These are phyloP conservation scores for Paradendryphiella salina DNA, from an alignment of 2,329 filamentous ascomycete genomes.

Conservation along the genomic window DNA sequence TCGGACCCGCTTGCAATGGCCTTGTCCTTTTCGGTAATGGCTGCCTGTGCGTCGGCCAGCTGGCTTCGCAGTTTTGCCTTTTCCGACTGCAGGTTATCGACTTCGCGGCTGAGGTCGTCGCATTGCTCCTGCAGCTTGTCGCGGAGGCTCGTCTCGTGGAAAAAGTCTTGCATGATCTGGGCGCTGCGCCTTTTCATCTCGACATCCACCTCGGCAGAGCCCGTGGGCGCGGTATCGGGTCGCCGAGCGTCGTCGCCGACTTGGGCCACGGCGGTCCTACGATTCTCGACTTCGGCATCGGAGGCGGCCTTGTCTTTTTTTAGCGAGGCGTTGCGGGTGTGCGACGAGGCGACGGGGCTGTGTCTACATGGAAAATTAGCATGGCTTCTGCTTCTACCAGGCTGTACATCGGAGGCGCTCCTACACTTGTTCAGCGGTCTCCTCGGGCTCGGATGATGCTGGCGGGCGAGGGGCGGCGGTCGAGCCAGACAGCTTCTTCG, in stretches of 20 bases:
- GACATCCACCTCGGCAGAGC: conserved; percentile 35
- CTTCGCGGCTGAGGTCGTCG: conserved; percentile 39
- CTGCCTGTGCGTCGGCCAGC: conserved; percentile 37
- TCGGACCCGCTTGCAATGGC: conserved; percentile 27
- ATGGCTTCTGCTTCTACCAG: not conserved
- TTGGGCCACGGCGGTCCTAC: conserved; percentile 37
- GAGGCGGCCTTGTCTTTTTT: conserved; percentile 45
- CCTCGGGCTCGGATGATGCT: conserved; percentile 10
- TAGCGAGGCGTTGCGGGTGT: conserved; percentile 27
- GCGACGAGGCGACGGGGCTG: conserved; percentile 29
- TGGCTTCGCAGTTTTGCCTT: conserved; percentile 39
- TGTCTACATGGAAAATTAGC: conserved; percentile 15
- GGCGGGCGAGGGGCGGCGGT: conserved; percentile 19
- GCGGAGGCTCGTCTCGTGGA: conserved; percentile 45
- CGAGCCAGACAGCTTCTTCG: conserved; percentile 37
- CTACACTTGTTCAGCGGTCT: conserved; percentile 15
- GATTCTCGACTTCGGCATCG: conserved; percentile 42
- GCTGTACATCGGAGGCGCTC: not conserved
- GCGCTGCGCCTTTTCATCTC: conserved; percentile 41
- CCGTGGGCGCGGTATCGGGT: conserved; percentile 42
- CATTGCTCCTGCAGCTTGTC: conserved; percentile 44
- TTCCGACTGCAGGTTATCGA: conserved; percentile 39
- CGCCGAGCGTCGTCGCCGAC: conserved; percentile 34
- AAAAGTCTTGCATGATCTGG: conserved; percentile 47
- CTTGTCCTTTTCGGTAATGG: conserved; percentile 40